Base-by-base conservation (phyloP, 176 grass and related monocot species). In the Eleusine coracana region DNA sequence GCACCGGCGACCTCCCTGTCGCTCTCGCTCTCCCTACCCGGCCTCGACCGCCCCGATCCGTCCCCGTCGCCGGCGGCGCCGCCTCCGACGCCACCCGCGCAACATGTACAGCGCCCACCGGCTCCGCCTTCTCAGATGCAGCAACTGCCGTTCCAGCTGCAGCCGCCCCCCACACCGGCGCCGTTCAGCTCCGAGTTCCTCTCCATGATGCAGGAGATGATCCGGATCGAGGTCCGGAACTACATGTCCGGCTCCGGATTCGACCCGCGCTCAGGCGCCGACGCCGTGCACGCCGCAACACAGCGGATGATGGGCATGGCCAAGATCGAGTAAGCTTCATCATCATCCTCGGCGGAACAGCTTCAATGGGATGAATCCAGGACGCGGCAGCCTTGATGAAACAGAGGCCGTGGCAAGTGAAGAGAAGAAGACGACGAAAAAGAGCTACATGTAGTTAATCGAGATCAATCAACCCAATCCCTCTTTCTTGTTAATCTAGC, bases 201-300 rank as follows among this genome's bases (percentile, higher is more conserved):
- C 45, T 65, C 89, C 3, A 81, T 93, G 88, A 91, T 98, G 92
- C 90, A 95, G 67, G 96, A 93, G 55, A 98, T 98, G 96, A 93
- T 98, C 81, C 90, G 92, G 34, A 92, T 77, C 59, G 94, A 97
- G 80, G 94, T 97, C 71, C 78, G 85, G 62, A 97, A 93, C 84
- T 97, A 97, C 90, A 90, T 94, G 91, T 78, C 80, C 39, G 88
- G 86, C 50, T 78, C 80, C 20, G 88, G 86, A 4, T 34, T 86
- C 23, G 83, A 84, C 38, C 73, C 79, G 8, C 62, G 64, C 4
- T 21, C 61, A 34, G 78, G 68, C 44, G 59, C 81, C 39, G 78
- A 66, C 69, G 75, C 80, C 39, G 82, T 91, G 6, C 81, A 87
- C 51, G 83, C 79, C 55, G 82, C 91, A 38, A 67, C 80, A 34